Evolutionary conservation across 2,329 filamentous ascomycete species (phyloP).

Genomic region (Ophiocordyceps sinensis): DNA sequence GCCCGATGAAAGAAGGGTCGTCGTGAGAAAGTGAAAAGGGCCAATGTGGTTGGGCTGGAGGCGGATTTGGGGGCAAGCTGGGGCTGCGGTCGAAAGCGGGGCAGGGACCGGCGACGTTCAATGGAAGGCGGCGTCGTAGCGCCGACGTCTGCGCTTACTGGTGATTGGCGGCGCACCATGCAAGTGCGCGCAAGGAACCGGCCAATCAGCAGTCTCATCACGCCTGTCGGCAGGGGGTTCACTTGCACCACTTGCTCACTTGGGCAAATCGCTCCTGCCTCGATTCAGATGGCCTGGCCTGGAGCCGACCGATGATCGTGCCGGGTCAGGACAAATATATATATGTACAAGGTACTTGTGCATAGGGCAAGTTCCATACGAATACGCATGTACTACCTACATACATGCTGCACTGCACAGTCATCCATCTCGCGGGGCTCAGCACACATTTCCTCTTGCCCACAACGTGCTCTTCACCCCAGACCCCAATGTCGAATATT

Average conservation of each 20-base stretch:
- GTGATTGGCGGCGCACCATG: slow-evolving; percentile 20
- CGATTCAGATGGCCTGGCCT: background rate
- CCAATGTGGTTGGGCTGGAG: slow-evolving; percentile 11
- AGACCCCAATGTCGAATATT: too few species aligned
- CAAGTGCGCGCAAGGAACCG: slow-evolving; percentile 10
- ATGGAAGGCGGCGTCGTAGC: slow-evolving; percentile 18
- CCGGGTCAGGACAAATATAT: too few species aligned
- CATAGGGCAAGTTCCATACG: too few species aligned
- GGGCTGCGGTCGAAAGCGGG: slow-evolving; percentile 15
- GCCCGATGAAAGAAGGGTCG: too few species aligned
- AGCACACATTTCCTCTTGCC: background rate
- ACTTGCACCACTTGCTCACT: slow-evolving; percentile 12
- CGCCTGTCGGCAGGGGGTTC: slow-evolving; percentile 17
- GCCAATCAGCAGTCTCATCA: slow-evolving; percentile 21
- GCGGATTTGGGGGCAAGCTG: slow-evolving; percentile 2
- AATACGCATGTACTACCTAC: too few species aligned
- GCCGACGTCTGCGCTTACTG: slow-evolving; percentile 16
- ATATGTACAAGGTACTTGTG: too few species aligned
- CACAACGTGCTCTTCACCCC: background rate
- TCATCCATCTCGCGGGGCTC: too few species aligned
- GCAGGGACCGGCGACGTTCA: slow-evolving; percentile 11
- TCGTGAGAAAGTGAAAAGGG: too few species aligned
- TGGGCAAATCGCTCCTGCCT: background rate
- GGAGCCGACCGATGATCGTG: background rate
- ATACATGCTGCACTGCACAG: too few species aligned